Conservation (phyloP, 1,284 basidiomycete genomes). For the Pyrrhoderma noxium region DNA sequence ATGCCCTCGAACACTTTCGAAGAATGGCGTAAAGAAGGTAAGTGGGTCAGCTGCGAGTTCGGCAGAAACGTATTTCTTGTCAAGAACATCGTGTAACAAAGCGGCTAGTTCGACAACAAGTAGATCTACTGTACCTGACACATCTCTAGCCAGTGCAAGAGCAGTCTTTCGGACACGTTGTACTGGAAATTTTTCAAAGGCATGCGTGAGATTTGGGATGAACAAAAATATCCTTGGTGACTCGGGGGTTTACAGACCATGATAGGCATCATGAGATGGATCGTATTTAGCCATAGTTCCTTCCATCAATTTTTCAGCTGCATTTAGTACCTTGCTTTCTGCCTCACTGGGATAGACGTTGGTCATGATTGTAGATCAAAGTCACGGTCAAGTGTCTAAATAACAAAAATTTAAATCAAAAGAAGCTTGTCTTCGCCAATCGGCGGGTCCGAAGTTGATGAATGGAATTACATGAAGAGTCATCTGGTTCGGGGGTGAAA, state of each 20-base stretch:
- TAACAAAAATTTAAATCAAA: background rate
- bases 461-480: too few relatives aligned
- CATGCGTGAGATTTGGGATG: constrained; percentile 4
- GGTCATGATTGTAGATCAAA: background rate
- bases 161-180: constrained; percentile 76
- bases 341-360: constrained; percentile 6
- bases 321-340: background rate
- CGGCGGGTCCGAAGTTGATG: background rate
- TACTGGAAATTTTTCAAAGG: constrained; percentile 39
- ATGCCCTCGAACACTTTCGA: constrained; percentile 35
- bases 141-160: constrained; percentile 49
- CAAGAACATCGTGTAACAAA: constrained; percentile 83
- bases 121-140: constrained; percentile 48
- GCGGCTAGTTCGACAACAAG: constrained; percentile 42
- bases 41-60: constrained; percentile 53
- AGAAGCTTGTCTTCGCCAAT: background rate
- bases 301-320: constrained; percentile 38
- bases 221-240: constrained; percentile 1
- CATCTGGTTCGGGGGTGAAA: too few relatives aligned
- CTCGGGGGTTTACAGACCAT: constrained; percentile 45
- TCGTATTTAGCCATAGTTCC: constrained; percentile 80
- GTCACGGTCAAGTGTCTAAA: background rate
- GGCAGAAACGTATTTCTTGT: constrained; percentile 75
- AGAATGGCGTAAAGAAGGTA: constrained; percentile 62
- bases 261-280: constrained; percentile 84